Evolutionary conservation across 2,329 filamentous ascomycete species (phyloP).

Genomic region (Aureobasidium uvarum): DNA sequence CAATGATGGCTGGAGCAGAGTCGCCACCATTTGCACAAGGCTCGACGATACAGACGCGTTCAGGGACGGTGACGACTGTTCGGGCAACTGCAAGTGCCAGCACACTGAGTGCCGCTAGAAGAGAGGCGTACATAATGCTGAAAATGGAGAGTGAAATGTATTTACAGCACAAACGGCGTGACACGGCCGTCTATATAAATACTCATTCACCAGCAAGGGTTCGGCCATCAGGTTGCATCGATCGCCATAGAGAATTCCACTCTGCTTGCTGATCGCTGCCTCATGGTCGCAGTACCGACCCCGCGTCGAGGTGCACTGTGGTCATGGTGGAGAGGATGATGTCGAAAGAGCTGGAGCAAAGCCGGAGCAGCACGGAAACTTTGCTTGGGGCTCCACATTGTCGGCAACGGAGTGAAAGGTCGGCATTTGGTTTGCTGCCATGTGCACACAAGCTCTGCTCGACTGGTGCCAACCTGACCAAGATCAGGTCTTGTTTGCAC

Average conservation of each 20-base stretch:
- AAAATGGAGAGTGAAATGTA: background rate
- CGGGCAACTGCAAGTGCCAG: constrained; percentile 8
- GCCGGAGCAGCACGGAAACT: constrained; percentile 4
- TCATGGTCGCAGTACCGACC: background rate
- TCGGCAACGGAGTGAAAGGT: constrained; percentile 4
- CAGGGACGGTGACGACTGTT: constrained; percentile 1
- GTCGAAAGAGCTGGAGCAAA: constrained; percentile 21
- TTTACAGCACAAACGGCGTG: constrained; percentile 16
- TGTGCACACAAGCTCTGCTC: background rate
- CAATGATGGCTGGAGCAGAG: constrained; percentile 50
- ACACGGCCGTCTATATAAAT: background rate
- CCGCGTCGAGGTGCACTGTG: constrained; percentile 10
- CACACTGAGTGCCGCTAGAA: constrained; percentile 15
- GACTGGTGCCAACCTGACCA: background rate
- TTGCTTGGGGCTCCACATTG: constrained; percentile 8
- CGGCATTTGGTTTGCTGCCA: constrained; percentile 4
- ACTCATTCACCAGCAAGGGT: background rate
- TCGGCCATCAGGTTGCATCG: constrained; percentile 1
- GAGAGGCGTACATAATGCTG: constrained; percentile 13
- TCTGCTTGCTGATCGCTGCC: constrained; percentile 7
- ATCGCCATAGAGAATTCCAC: background rate
- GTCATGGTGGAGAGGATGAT: constrained; percentile 25
- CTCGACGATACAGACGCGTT: constrained; percentile 27
- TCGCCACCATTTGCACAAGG: constrained; percentile 26
- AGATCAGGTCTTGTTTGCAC: background rate